Conservation (phyloP, 306 rosid species). For the Alnus glutinosa region DNA sequence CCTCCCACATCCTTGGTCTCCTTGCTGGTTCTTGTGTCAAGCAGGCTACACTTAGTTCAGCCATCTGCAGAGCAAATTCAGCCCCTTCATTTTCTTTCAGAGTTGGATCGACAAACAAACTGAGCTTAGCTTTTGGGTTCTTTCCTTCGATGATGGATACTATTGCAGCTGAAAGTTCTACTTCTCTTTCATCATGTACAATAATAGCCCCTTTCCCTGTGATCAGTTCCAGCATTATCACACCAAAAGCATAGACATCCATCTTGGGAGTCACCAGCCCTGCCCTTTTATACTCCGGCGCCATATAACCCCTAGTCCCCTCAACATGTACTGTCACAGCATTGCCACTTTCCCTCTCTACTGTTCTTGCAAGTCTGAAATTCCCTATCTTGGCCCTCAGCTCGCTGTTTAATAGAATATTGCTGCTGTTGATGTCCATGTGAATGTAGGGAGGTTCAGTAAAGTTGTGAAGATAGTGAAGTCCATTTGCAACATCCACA, state of each 20-base stretch:
- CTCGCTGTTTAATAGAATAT: slow-evolving; percentile 49
- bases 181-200: slow-evolving; percentile 42
- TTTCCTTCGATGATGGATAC: slow-evolving; percentile 30
- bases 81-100: slow-evolving; percentile 31
- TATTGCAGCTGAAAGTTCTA: slow-evolving; percentile 39
- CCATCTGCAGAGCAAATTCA: slow-evolving; percentile 36
- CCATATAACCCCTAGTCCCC: slow-evolving; percentile 43
- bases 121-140: slow-evolving; percentile 35
- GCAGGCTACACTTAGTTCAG: slow-evolving; percentile 53
- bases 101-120: slow-evolving; percentile 44
- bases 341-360: slow-evolving; percentile 18
- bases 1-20: slow-evolving; percentile 41
- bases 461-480: slow-evolving; percentile 81
- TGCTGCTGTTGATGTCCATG: slow-evolving; percentile 50
- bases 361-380: slow-evolving; percentile 52
- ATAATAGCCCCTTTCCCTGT: slow-evolving; percentile 46
- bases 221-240: slow-evolving; percentile 61
- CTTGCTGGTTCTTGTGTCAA: slow-evolving; percentile 38
- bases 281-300: slow-evolving; percentile 45
- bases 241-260: slow-evolving; percentile 69
- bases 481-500: slow-evolving; percentile 76
- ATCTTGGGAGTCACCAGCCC: slow-evolving; percentile 49
- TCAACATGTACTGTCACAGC: slow-evolving; percentile 21
- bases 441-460: slow-evolving; percentile 68
- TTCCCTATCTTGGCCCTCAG: slow-evolving; percentile 68